Base-by-base conservation (phyloP, 2,329 filamentous ascomycete genomes). In the Aspergillus caelatus region DNA sequence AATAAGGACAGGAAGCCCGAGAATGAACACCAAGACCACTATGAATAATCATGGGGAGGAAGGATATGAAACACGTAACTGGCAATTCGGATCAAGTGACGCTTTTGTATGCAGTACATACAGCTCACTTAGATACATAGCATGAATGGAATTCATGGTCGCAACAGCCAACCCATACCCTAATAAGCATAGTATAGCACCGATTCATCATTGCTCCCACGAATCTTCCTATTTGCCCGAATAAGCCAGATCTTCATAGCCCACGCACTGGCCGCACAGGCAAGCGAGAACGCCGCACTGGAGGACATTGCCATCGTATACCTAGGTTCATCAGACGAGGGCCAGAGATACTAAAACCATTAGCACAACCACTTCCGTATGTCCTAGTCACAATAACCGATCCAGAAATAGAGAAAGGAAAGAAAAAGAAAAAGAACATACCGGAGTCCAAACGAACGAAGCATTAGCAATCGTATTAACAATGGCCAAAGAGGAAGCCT, bases 391-490 rank as follows among this genome's bases (percentile, higher is more conserved):
- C 34, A 14, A 16, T 16, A 7, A 4, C 11, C 2, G 26, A 26
- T 2, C 26, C 4, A 12, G 10, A 23, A 26, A 14, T 39, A 5
- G 21, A 39, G 34, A 30, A 21, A 36, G 10, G 4, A 12, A 34
- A 26, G 26, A 4, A 26, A 26, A 26, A 26, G 26, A 34, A 3
- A 34, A 2, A 34, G 10, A 36, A 53, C 59, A 41, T 55, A 66
- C 64, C 30, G 64, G 64, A 28, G 74, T 74, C 59, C 77, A 82
- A 50, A 81, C 80, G 57, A 79, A 75, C 41, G 73, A 72, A 26
- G 74, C 71, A 65, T 79, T 81, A 1, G 76, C 76, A 23, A 77
- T 73, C 0, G 78, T 74, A 57, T 82, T 81, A 28, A 81, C 79
- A 60, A 81, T 79, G 1, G 78, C 77, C 19, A 81, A 57, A 16